These are phyloP conservation scores for Diversispora epigaea DNA, from an alignment of 192 early-diverging fungal genomes.

Conservation along the genomic window DNA sequence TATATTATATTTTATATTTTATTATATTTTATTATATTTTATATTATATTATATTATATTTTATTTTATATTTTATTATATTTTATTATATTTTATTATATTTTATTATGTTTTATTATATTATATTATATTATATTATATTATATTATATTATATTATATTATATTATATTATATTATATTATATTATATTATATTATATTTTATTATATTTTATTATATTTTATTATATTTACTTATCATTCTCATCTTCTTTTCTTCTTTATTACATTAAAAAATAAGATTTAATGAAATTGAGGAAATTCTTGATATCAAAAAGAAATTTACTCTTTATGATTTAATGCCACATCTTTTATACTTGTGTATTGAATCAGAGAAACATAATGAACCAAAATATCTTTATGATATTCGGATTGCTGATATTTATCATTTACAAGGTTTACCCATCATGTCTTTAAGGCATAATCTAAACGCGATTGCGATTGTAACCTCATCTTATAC, in stretches of 20 bases:
- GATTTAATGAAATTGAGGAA: not conserved
- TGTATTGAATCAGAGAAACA: not conserved
- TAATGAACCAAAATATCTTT: not conserved
- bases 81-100: too few species aligned
- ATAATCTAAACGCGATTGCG: not conserved
- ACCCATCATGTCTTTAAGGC: not conserved
- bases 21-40: too few species aligned
- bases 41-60: too few species aligned
- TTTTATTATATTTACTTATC: too few species aligned
- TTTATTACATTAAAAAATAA: not conserved
- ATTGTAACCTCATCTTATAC: not conserved
- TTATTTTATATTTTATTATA: not conserved
- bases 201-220: too few species aligned
- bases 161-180: too few species aligned
- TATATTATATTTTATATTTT: too few species aligned
- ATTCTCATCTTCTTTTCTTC: too few species aligned
- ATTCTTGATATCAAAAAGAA: constrained; percentile 1
- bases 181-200: too few species aligned
- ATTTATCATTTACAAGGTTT: constrained; percentile 4
- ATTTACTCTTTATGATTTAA: not conserved
- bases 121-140: too few species aligned
- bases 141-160: too few species aligned
- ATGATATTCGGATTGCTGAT: not conserved
- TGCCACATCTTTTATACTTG: not conserved
- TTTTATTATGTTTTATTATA: too few species aligned